Evolutionary conservation across 257 asterid genomes (phyloP), one percentile per base, ranked within the genome.

Genomic region (Penstemon eatonii): DNA sequence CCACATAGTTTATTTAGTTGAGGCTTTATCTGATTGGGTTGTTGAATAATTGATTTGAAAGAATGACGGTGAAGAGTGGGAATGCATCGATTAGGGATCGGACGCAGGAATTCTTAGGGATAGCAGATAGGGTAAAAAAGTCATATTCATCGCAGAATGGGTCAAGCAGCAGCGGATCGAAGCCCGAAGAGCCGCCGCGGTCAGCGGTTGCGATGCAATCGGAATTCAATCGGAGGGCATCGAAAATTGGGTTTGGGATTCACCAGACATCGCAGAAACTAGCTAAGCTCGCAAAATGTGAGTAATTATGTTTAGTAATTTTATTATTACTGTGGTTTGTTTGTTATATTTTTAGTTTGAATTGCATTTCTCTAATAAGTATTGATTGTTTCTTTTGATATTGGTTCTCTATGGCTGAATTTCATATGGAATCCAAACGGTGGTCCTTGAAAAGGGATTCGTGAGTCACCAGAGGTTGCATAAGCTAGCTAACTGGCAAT

Each of bases 231-330:
- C 68, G 79, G 47, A 81, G 95, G 82, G 99, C 96, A 56, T 89
- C 99, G 65, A 94, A 81, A 72, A 85, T 94, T 47, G 97, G 90
- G 58, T 81, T 82, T 6, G 99, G 93, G 60, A 94, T 94, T 54
- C 98, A 91, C 61, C 96, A 89, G 66, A 89, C 96, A 25, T 94
- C 99, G 50, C 96, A 87, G 85, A 94, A 94, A 77, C 89, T 94
- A 56, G 78, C 96, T 33, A 89, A 85, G 86, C 95, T 94, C 62
- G 98, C 99, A 11, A 81, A 89, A 81, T 80, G 99, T 93, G 73
- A 73, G 92, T 78, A 4, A 49, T 67, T 19, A 7, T 55, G 3
- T 12, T 13, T 13, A 33, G 6, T 59, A 8, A 47, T 4, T 65
- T 46, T 67, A 6, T 8, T 25, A 40, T 58, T n/a, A 10, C 56